Evolutionary conservation across 148 eudicot species (phyloP).

Genomic region (Chenopodium suecicum): DNA sequence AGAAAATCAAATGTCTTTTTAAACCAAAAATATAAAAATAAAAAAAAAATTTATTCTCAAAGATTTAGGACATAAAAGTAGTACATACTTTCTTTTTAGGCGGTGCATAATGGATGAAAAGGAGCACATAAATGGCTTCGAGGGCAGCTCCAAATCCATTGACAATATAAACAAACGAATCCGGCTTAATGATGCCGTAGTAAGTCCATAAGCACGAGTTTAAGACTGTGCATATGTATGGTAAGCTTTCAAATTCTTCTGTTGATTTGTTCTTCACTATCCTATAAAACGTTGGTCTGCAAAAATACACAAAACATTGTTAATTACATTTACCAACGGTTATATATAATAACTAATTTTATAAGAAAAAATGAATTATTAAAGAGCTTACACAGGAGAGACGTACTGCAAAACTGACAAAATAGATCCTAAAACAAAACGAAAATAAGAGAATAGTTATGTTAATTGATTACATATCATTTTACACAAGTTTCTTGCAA

Average conservation of each 20-base stretch:
- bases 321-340: no score
- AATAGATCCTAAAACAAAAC: slow-evolving; percentile 7
- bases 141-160: slow-evolving; percentile 23
- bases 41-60: no score
- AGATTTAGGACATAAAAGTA: no score
- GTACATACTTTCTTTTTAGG: slow-evolving; percentile 9
- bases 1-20: no score
- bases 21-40: no score
- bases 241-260: slow-evolving; percentile 21
- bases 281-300: slow-evolving; percentile 23
- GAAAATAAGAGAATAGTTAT: neutral
- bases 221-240: slow-evolving; percentile 29
- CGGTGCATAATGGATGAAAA: slow-evolving; percentile 27
- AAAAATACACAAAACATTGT: neutral
- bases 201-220: slow-evolving; percentile 26
- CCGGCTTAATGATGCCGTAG: slow-evolving; percentile 29
- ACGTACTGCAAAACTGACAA: slow-evolving; percentile 15
- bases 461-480: no score
- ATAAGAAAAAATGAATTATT: no score
- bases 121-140: slow-evolving; percentile 14
- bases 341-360: no score
- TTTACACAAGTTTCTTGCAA: no score
- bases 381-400: slow-evolving; percentile 13
- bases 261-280: slow-evolving; percentile 31
- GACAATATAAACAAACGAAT: slow-evolving; percentile 6